These are phyloP conservation scores for Macadamia tetraphylla DNA, from an alignment of 164 flowering plant genomes.

Conservation along the genomic window DNA sequence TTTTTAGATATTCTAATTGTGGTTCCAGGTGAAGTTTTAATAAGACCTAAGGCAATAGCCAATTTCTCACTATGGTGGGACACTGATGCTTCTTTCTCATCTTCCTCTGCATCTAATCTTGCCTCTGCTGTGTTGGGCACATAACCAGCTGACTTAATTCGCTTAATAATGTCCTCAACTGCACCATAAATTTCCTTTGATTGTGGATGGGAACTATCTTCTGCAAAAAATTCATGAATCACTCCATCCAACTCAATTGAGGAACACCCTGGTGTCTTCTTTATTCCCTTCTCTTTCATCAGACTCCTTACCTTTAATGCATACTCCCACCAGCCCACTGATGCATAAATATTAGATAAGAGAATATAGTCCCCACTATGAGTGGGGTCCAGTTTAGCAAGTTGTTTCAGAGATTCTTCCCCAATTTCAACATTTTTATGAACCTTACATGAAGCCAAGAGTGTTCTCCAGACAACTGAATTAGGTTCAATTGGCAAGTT, in stretches of 20 bases:
- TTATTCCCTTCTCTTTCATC: slow-evolving; percentile 38
- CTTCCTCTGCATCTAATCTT: slow-evolving; percentile 40
- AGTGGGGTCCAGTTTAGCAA: slow-evolving; percentile 28
- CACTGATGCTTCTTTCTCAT: slow-evolving; percentile 37
- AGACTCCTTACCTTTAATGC: slow-evolving; percentile 25
- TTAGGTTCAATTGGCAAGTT: slow-evolving; percentile 41
- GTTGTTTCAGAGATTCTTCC: slow-evolving; percentile 25
- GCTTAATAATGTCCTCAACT: slow-evolving; percentile 23
- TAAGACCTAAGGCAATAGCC: slow-evolving; percentile 49
- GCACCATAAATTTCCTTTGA: slow-evolving; percentile 26
- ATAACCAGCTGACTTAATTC: slow-evolving; percentile 34
- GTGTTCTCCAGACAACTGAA: slow-evolving; percentile 40
- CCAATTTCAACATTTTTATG: slow-evolving; percentile 40
- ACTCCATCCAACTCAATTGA: slow-evolving; percentile 38
- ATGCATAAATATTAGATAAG: slow-evolving; percentile 37
- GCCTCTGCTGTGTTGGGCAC: slow-evolving; percentile 30
- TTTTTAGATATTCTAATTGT: slow-evolving; percentile 45
- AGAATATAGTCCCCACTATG: slow-evolving; percentile 45
- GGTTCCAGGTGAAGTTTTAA: slow-evolving; percentile 34
- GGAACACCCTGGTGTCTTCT: slow-evolving; percentile 45
- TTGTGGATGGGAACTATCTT: slow-evolving; percentile 25
- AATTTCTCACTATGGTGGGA: slow-evolving; percentile 50
- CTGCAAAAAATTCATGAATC: slow-evolving; percentile 37
- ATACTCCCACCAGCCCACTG: slow-evolving; percentile 35
- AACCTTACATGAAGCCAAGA: slow-evolving; percentile 38